phyloP scores from a whole-genome alignment of 75 land plant species.

The Cryptomeria japonica region DNA sequence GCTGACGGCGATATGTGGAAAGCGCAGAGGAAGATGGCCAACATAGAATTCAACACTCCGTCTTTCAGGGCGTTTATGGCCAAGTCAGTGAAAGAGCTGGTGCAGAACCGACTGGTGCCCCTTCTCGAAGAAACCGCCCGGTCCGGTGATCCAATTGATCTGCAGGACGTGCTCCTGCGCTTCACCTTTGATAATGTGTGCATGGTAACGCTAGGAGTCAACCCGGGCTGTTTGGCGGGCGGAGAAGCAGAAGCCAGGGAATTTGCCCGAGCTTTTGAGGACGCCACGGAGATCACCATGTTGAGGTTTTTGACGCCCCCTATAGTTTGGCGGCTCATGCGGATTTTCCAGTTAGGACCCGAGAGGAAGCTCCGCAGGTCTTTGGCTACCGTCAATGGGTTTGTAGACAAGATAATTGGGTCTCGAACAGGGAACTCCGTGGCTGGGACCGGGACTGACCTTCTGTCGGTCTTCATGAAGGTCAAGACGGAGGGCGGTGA shows the following conservation, averaged over 20 bases:
- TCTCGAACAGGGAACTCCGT: not conserved
- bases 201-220: constrained; percentile 25
- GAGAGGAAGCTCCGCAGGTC: constrained; percentile 17
- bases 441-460: not conserved
- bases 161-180: constrained; percentile 38
- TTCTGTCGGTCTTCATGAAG: constrained; percentile 20
- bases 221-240: constrained; percentile 15
- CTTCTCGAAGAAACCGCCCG: not conserved
- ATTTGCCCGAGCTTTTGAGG: constrained; percentile 22
- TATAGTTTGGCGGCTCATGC: constrained; percentile 15
- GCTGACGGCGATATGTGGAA: constrained; percentile 26
- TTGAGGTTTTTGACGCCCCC: constrained; percentile 15
- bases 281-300: constrained; percentile 7
- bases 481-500: constrained; percentile 14
- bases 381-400: constrained; percentile 11
- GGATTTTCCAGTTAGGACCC: constrained; percentile 12
- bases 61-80: constrained; percentile 28
- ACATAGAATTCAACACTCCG: constrained; percentile 22
- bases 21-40: constrained; percentile 33
- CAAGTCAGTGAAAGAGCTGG: constrained; percentile 17
- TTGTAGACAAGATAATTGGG: constrained; percentile 11
- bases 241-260: not conserved
- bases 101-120: constrained; percentile 8
- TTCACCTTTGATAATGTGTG: constrained; percentile 38
- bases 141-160: not conserved